A percentile compares a stretch with the other conserved stretches of the same genome.
Evolutionary conservation across 306 rosid species (phyloP).

Genomic region (Glycine tomentella): DNA sequence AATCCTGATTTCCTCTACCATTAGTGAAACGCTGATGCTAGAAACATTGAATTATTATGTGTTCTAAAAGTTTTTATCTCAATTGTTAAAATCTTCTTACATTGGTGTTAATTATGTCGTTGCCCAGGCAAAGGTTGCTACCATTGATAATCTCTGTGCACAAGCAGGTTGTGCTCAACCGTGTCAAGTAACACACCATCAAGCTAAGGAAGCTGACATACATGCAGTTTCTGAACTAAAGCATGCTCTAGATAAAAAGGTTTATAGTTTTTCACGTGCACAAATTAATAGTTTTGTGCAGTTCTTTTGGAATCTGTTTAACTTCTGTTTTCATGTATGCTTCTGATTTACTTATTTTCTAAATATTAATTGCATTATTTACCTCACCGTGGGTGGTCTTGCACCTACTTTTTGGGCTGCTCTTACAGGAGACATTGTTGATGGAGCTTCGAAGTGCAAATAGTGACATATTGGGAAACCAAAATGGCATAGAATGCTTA

Average conservation of each 20-base stretch:
- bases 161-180: conserved; percentile 55
- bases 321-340: conserved; percentile 19
- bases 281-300: conserved; percentile 15
- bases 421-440: conserved; percentile 65
- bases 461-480: conserved; percentile 62
- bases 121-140: conserved; percentile 54
- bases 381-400: conserved; percentile 12
- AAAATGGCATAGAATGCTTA: conserved; percentile 63
- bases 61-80: conserved; percentile 3
- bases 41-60: conserved; percentile 9
- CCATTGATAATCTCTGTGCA: conserved; percentile 47
- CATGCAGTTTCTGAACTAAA: conserved; percentile 68
- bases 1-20: conserved; percentile 32
- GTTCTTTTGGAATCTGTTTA: conserved; percentile 33
- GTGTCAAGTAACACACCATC: conserved; percentile 55
- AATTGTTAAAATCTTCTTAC: conserved; percentile 41
- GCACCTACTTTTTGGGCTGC: conserved; percentile 25
- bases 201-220: conserved; percentile 78
- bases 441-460: conserved; percentile 69
- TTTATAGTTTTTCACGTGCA: conserved; percentile 38
- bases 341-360: conserved; percentile 35
- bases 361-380: conserved; percentile 23
- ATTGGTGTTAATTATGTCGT: conserved; percentile 49
- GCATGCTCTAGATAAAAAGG: conserved; percentile 77
- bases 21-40: conserved; percentile 13